Evolutionary conservation across 148 eudicot species (phyloP).

Genomic region (Rhododendron vialii): DNA sequence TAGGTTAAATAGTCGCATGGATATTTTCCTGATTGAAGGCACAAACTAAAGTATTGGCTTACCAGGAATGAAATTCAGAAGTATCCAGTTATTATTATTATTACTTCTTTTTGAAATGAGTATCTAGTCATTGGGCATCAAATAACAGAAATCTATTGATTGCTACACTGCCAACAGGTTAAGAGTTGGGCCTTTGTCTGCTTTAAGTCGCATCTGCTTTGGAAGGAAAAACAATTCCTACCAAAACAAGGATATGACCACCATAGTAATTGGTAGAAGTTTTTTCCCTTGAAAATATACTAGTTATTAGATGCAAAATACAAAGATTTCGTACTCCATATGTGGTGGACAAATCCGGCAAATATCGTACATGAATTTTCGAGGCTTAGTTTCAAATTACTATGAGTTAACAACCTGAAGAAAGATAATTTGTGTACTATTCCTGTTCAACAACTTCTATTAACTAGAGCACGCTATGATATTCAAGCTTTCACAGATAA

Average conservation of each 20-base stretch:
- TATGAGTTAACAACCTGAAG: background rate
- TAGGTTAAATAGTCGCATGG: background rate
- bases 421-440: background rate
- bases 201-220: background rate
- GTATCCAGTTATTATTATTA: background rate
- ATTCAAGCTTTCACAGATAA: background rate
- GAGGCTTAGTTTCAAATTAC: background rate
- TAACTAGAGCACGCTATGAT: background rate
- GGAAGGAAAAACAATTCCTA: background rate
- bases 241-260: background rate
- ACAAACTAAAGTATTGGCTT: too few relatives aligned
- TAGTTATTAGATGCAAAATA: background rate
- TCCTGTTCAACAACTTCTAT: background rate
- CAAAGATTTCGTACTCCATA: background rate
- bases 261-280: background rate
- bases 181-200: background rate
- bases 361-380: background rate
- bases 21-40: background rate
- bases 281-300: background rate
- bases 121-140: background rate
- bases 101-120: too few relatives aligned
- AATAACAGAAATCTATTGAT: background rate
- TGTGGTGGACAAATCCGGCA: background rate
- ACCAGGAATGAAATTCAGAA: background rate
- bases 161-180: background rate